Evolutionary conservation across 495 filamentous ascomycete species (phyloP).

Genomic region (Saxophila tyrrhenica): DNA sequence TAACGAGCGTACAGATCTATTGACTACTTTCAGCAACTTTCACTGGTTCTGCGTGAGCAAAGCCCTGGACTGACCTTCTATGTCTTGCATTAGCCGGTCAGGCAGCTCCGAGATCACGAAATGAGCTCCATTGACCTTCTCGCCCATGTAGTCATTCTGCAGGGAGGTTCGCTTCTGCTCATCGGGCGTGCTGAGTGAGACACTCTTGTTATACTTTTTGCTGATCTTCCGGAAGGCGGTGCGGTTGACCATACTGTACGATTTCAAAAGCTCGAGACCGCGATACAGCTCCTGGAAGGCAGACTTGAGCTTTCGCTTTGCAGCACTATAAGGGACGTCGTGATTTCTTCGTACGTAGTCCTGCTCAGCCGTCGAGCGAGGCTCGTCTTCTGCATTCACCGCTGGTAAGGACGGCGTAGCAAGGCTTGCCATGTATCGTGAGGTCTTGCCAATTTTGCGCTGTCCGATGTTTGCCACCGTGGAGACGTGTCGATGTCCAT

Average conservation of each 20-base stretch:
- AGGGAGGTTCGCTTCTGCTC: slow-evolving; percentile 31
- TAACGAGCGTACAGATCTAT: slow-evolving; percentile 73
- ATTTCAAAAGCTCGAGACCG: slow-evolving; percentile 80
- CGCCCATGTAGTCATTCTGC: slow-evolving; percentile 58
- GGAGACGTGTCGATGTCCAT: not conserved
- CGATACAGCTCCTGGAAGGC: slow-evolving; percentile 89
- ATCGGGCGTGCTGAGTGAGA: slow-evolving; percentile 53
- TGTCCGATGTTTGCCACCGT: not conserved
- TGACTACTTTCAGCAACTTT: not conserved
- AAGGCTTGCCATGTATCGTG: slow-evolving; percentile 42
- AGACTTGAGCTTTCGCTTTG: slow-evolving; percentile 81
- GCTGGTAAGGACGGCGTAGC: slow-evolving; percentile 30
- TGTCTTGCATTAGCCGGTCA: not conserved
- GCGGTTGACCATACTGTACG: slow-evolving; percentile 76
- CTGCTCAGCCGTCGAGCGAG: slow-evolving; percentile 18
- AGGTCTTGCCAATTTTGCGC: slow-evolving; percentile 44
- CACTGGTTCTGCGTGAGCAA: not conserved
- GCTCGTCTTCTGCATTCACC: not conserved
- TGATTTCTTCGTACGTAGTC: slow-evolving; percentile 30
- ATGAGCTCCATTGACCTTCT: slow-evolving; percentile 80
- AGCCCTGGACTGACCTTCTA: not conserved
- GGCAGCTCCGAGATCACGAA: slow-evolving; percentile 40
- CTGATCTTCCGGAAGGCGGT: slow-evolving; percentile 96
- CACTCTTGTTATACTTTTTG: slow-evolving; percentile 89
- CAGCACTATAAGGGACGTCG: slow-evolving; percentile 66